phyloP scores from a whole-genome alignment of 1,284 basidiomycete species.

The Amylostereum chailletii region DNA sequence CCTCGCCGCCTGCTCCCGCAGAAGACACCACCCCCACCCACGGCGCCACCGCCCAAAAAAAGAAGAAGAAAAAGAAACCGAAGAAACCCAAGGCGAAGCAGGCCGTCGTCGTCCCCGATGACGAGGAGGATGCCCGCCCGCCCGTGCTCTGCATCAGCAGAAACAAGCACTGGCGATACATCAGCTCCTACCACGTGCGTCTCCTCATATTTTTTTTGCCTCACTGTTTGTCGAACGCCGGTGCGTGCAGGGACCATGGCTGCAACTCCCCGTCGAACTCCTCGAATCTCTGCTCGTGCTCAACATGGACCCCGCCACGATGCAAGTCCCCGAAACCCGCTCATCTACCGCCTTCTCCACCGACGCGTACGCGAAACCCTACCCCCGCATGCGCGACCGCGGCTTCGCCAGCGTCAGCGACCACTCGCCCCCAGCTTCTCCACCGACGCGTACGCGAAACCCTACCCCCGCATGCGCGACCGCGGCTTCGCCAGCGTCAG shows the following conservation, averaged over 20 bases:
- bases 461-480: conserved; percentile 23
- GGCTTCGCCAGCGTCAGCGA: conserved; percentile 36
- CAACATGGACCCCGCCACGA: conserved; percentile 63
- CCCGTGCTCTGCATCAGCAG: conserved; percentile 71
- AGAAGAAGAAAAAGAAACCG: conserved; percentile 55
- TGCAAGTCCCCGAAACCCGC: conserved; percentile 36
- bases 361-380: no score
- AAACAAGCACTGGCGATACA: conserved; percentile 83
- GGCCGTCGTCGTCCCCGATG: conserved; percentile 15
- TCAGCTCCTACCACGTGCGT: conserved; percentile 80
- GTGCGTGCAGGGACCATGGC: conserved; percentile 66
- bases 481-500: conserved; percentile 31
- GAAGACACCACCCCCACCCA: background rate
- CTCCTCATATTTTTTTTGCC: background rate
- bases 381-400: no score
- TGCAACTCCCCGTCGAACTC: conserved; percentile 75
- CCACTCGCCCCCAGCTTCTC: conserved; percentile 46
- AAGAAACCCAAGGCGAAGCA: conserved; percentile 55
- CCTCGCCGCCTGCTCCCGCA: conserved; percentile 6
- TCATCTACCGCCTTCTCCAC: conserved; percentile 14
- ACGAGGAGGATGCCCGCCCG: conserved; percentile 31
- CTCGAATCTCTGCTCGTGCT: conserved; percentile 70
- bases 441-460: conserved; percentile 21
- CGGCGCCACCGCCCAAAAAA: background rate
- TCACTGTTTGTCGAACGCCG: background rate